Base-by-base conservation (phyloP, 1,284 basidiomycete genomes). In the Trichosporon asahii region DNA sequence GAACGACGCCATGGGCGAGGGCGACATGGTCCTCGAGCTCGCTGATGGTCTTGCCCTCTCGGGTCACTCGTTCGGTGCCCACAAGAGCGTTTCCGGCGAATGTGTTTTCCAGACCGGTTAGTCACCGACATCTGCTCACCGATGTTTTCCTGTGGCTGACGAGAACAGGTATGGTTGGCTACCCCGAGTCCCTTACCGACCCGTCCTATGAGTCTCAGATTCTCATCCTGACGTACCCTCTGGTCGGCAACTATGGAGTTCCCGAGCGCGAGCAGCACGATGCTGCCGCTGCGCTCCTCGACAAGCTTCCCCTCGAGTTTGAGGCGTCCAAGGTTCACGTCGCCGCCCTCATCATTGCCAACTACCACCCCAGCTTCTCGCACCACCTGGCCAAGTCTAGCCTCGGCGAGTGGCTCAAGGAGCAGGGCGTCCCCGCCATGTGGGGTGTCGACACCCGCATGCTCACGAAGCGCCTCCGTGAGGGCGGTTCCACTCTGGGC, bases 21-120 rank as follows among this genome's bases (percentile, higher is more conserved):
- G 77, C 49, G 80, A 85, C 76, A 87, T 87, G 85, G 89, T 98
- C 64, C 87, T 99, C 71, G 95, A 99, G 85, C 88, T 99, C 69
- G 89, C 89, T 66, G 96, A 99, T 84, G 96, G 96, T 14, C 89
- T 93, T 71, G 90, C 92, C 1, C 93, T 90, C 79, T 87, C 90
- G 69, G 97, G 97, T 64, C 90, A 93, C 81, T 94, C 91, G 81
- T 99, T 99, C 80, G 97, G 97, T 78, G 94, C 94, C 2, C 87
- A 92, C 77, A 96, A 94, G 86, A 95, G 93, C 83, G 87, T 98
- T 66, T 88, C 95, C 23, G 97, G 97, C 77, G 97, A 99, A 88
- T 98, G 96, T 83, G 97, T 99, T 80, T 99, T 99, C 86, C 96
- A 98, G 86, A 99, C 97, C 68, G 96, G 96, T 97, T 80, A 84